Conservation (phyloP, 768 basidiomycete species). For the Bullera alba region DNA sequence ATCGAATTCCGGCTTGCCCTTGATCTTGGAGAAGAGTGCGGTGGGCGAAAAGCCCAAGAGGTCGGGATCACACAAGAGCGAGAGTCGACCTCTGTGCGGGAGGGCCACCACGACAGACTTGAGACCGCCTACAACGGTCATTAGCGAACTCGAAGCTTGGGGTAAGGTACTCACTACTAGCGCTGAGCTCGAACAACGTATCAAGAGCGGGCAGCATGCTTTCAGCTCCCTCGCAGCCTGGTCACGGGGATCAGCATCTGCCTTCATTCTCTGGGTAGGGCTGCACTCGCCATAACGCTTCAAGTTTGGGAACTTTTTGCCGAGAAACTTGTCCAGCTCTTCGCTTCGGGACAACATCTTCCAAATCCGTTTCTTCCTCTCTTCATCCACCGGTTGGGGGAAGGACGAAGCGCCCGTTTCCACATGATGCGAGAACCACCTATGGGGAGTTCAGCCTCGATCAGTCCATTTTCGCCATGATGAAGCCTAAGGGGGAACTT, state of each 20-base stretch:
- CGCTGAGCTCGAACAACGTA: conserved; percentile 62
- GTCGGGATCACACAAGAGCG: conserved; percentile 62
- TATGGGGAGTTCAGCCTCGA: background rate
- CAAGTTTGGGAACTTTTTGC: conserved; percentile 67
- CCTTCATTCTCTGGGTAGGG: too few species aligned
- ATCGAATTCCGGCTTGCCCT: conserved; percentile 47
- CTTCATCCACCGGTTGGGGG: conserved; percentile 1
- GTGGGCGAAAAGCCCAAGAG: conserved; percentile 62
- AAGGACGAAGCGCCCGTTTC: conserved; percentile 52
- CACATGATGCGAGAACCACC: conserved; percentile 78
- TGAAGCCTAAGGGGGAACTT: background rate
- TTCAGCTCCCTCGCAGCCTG: conserved; percentile 82
- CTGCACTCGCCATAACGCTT: conserved; percentile 51
- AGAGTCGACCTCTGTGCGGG: conserved; percentile 82
- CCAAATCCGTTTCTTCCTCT: conserved; percentile 46
- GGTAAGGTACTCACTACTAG: conserved; percentile 52
- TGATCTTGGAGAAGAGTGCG: conserved; percentile 78
- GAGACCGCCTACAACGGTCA: conserved; percentile 53
- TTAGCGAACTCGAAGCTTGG: background rate
- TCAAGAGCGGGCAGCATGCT: conserved; percentile 88
- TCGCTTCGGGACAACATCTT: conserved; percentile 67
- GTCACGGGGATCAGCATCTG: background rate
- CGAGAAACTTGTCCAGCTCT: conserved; percentile 74
- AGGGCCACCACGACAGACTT: conserved; percentile 70
- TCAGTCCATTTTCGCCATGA: background rate